phyloP scores from a whole-genome alignment of 768 basidiomycete genomes.

The Pleurotus ostreatus region DNA sequence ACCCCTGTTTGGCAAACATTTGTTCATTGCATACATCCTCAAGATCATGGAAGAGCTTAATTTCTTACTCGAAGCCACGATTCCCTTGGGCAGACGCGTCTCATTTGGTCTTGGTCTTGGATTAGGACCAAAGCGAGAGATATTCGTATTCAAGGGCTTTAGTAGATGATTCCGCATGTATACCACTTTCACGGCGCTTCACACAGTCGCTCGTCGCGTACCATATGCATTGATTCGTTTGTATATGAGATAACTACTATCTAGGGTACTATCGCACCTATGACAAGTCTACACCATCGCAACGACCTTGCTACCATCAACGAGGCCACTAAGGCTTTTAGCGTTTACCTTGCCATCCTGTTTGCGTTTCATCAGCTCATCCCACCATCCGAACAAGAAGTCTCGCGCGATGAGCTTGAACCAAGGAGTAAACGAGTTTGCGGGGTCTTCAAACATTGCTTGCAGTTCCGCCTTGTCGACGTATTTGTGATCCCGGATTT shows the following conservation, averaged over 20 bases:
- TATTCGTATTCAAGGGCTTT: slow-evolving; percentile 60
- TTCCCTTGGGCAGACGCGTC: slow-evolving; percentile 53
- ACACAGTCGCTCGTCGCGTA: no score
- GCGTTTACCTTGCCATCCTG: slow-evolving; percentile 57
- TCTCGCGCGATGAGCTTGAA: slow-evolving; percentile 97
- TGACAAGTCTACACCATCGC: slow-evolving; percentile 40
- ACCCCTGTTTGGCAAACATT: slow-evolving; percentile 41
- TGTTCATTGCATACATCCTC: slow-evolving; percentile 61
- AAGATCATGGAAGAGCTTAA: slow-evolving; percentile 53
- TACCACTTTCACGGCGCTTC: neutral
- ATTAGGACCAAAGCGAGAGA: slow-evolving; percentile 45
- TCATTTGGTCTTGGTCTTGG: slow-evolving; percentile 39
- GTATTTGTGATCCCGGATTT: slow-evolving; percentile 88
- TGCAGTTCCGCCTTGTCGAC: slow-evolving; percentile 89
- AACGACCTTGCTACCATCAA: slow-evolving; percentile 70
- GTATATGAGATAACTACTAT: neutral
- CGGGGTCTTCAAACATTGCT: slow-evolving; percentile 82
- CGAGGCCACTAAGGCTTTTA: slow-evolving; percentile 58
- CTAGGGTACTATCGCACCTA: neutral
- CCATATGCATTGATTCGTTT: neutral
- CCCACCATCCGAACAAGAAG: slow-evolving; percentile 99
- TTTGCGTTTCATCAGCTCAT: slow-evolving; percentile 70
- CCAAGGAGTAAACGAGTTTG: slow-evolving; percentile 94
- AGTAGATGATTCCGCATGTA: neutral
- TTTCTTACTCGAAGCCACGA: slow-evolving; percentile 61